These are phyloP conservation scores for Colletotrichum higginsianum DNA, from an alignment of 2,329 filamentous ascomycete species.

Conservation along the genomic window DNA sequence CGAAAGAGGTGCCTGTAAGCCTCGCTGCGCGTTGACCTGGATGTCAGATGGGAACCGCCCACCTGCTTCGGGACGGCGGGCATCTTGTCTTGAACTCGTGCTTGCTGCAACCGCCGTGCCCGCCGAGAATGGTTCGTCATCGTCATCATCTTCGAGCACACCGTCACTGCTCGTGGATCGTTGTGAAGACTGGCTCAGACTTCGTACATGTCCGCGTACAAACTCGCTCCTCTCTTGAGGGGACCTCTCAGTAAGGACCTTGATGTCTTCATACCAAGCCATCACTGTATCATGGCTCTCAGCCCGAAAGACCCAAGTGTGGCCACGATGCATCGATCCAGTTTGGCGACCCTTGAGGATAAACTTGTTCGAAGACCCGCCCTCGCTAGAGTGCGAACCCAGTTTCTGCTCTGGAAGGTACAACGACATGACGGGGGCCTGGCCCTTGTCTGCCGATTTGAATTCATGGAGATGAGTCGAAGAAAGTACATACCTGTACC, in stretches of 20 bases:
- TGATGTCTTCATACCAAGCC: slow-evolving; percentile 96
- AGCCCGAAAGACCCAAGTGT: slow-evolving; percentile 80
- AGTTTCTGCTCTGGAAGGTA: slow-evolving; percentile 96
- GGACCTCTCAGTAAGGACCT: slow-evolving; percentile 87
- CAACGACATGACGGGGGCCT: slow-evolving; percentile 95
- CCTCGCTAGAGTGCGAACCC: slow-evolving; percentile 87
- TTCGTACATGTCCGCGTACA: slow-evolving; percentile 85
- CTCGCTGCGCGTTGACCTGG: slow-evolving; percentile 82
- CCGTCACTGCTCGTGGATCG: slow-evolving; percentile 81
- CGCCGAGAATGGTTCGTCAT: slow-evolving; percentile 74
- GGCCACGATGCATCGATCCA: slow-evolving; percentile 88
- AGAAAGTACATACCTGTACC: slow-evolving; percentile 88
- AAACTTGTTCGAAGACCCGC: slow-evolving; percentile 94
- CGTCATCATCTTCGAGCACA: slow-evolving; percentile 82
- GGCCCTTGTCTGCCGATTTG: slow-evolving; percentile 95
- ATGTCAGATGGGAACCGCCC: slow-evolving; percentile 97
- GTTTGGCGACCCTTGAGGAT: slow-evolving; percentile 97
- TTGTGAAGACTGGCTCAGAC: slow-evolving; percentile 77
- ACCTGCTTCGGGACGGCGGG: slow-evolving; percentile 87
- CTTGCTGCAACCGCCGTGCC: slow-evolving; percentile 69
- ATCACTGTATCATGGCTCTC: slow-evolving; percentile 93
- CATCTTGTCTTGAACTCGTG: slow-evolving; percentile 65
- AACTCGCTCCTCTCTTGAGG: slow-evolving; percentile 91
- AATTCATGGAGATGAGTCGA: slow-evolving; percentile 98
- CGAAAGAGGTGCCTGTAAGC: slow-evolving; percentile 84